Percentiles rank a stretch among this genome's conserved stretches.
phyloP scores from a whole-genome alignment of 129 eudicot genomes.

The Rutidosis leptorrhynchoides region DNA sequence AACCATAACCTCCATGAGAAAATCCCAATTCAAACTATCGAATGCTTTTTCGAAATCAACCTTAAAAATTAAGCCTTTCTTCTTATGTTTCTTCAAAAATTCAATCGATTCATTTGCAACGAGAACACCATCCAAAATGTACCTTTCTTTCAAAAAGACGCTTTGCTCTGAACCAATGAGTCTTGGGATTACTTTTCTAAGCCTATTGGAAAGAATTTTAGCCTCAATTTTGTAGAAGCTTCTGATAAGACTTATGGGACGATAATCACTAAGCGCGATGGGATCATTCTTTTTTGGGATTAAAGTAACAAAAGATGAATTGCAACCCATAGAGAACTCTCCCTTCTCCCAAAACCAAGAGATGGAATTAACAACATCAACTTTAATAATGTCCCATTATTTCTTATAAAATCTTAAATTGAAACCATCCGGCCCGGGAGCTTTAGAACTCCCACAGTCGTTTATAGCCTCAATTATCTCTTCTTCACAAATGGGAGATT shows the following conservation, averaged over 20 bases:
- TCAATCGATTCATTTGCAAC: background rate
- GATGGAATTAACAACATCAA: background rate
- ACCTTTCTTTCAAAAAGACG: too few species aligned
- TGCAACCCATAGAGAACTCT: background rate
- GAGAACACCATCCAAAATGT: too few species aligned
- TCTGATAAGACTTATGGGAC: background rate
- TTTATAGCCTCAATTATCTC: too few species aligned
- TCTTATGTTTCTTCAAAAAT: too few species aligned
- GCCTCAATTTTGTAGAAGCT: background rate
- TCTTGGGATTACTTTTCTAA: too few species aligned
- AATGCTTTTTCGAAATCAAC: background rate
- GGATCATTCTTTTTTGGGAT: too few species aligned
- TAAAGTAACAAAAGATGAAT: background rate
- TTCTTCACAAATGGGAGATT: background rate
- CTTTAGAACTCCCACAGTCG: too few species aligned
- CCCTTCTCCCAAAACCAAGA: background rate
- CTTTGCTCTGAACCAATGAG: too few species aligned
- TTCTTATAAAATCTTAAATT: too few species aligned
- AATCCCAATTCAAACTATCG: too few species aligned
- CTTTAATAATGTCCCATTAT: background rate
- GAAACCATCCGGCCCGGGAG: too few species aligned
- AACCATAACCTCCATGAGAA: too few species aligned
- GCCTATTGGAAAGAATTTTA: background rate
- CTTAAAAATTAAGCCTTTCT: background rate
- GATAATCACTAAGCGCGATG: background rate